Base-by-base conservation (phyloP, 306 rosid species). In the Ammopiptanthus mongolicus region DNA sequence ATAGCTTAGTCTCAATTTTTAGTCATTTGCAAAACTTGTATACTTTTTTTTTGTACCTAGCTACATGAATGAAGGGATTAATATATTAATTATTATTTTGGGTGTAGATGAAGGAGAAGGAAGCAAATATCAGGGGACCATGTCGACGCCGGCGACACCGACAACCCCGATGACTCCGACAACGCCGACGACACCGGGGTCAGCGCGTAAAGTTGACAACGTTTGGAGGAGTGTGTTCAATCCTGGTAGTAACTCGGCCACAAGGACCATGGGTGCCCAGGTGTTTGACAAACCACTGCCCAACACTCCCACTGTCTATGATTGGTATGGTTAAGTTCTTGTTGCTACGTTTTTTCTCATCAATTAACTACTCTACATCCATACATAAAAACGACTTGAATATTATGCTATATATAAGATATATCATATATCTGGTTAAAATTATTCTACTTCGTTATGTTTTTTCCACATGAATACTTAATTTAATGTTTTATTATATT, bases 171-270 rank as follows among this genome's bases (percentile, higher is more conserved):
- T 3, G 48, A 89, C 98, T 0, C 97, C 97, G 0, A 36, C 41
- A 17, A 87, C 97, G 2, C 96, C 97, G 1, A 74, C 69, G 0
- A 78, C 97, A 2, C 93, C 97, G 0, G 3, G 15, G 0, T 78
- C 87, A 48, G 91, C 68, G 13, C 95, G 91, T 37, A 86, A 80
- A 60, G 87, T n/a, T 5, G 88, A 90, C 50, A 92, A 92, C 87
- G 98, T 96, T 13, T 92, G 99, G 99, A 90, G 99, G 89, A 96
- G 99, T 69, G 99, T 96, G 69, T 96, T 96, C 86, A 57, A 96
- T 68, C 99, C 99, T 0, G 99, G 99, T 8, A 92, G 98, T 55
- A 96, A 96, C 82, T 88, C 86, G 0, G 97, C 99, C 17, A 87
- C 96, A 0, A 92, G 63, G 71, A 10, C 65, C 59, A 55, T 88